A percentile compares a stretch with the other conserved stretches of the same genome.
These are phyloP conservation scores for Talaromyces marneffei DNA, from an alignment of 2,329 filamentous ascomycete genomes.

Conservation along the genomic window DNA sequence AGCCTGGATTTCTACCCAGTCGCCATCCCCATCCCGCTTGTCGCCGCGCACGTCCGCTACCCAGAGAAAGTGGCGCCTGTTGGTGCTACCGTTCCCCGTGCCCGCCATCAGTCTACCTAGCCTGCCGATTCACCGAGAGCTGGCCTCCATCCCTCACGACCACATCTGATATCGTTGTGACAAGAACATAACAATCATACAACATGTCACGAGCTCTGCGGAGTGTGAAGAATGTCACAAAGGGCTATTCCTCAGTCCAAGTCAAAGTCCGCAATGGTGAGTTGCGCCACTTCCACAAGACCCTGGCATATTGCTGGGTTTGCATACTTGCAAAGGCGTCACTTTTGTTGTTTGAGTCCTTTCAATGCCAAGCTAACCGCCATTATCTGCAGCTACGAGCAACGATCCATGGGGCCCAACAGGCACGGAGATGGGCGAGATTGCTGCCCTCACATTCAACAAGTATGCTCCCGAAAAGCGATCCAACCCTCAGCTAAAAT, in stretches of 20 bases:
- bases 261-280: constrained; percentile 97
- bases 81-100: constrained; percentile 2
- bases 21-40: neutral
- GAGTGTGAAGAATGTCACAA: constrained; percentile 98
- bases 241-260: constrained; percentile 93
- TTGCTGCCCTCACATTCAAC: constrained; percentile 95
- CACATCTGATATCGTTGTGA: neutral
- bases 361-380: constrained; percentile 3
- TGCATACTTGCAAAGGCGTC: neutral
- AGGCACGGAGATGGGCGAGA: constrained; percentile 97
- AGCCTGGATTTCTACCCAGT: neutral
- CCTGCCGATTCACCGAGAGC: constrained; percentile 4
- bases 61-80: constrained; percentile 1
- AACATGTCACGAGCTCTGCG: constrained; percentile 93
- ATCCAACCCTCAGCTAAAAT: neutral
- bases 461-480: constrained; percentile 59
- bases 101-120: neutral
- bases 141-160: constrained; percentile 4
- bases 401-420: constrained; percentile 99
- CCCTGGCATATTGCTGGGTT: neutral
- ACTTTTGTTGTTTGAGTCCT: neutral
- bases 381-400: constrained; percentile 67
- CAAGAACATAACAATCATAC: neutral
- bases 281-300: constrained; percentile 23
- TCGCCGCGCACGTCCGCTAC: neutral